Evolutionary conservation across 2,329 filamentous ascomycete species (phyloP).

Genomic region (Trichophyton verrucosum): DNA sequence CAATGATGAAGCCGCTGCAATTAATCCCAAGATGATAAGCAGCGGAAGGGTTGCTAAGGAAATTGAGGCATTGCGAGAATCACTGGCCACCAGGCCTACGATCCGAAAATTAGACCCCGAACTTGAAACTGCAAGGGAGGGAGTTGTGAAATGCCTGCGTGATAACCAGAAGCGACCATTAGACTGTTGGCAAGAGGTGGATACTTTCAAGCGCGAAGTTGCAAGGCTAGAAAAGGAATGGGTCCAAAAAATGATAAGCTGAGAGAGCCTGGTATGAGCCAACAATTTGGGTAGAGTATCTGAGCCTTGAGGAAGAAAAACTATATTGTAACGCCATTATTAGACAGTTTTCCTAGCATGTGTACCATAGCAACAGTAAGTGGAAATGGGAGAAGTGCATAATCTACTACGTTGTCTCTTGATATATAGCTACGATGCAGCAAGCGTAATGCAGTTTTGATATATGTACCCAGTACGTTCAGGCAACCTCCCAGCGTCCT

Average conservation of each 20-base stretch:
- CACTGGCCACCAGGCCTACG: constrained; percentile 50
- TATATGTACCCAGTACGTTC: neutral
- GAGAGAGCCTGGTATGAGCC: constrained; percentile 6
- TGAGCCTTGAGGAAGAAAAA: neutral
- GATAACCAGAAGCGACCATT: constrained; percentile 76
- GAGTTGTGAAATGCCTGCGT: constrained; percentile 68
- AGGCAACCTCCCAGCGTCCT: constrained; percentile 61
- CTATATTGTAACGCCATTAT: neutral
- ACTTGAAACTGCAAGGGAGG: constrained; percentile 61
- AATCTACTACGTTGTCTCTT: neutral
- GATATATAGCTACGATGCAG: neutral
- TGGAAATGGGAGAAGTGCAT: neutral
- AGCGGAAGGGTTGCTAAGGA: constrained; percentile 44
- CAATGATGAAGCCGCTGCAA: constrained; percentile 10
- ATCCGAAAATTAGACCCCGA: constrained; percentile 53
- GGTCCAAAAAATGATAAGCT: constrained; percentile 61
- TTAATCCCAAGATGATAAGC: constrained; percentile 10
- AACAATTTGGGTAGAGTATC: neutral
- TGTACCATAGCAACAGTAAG: neutral
- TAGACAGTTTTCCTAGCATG: neutral
- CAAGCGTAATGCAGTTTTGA: neutral
- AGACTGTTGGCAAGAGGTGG: constrained; percentile 90
- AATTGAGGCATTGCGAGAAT: constrained; percentile 44
- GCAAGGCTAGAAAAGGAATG: constrained; percentile 73
- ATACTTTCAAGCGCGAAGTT: constrained; percentile 81